phyloP scores from a whole-genome alignment of 2,329 filamentous ascomycete species.

The Scedosporium dehoogii region DNA sequence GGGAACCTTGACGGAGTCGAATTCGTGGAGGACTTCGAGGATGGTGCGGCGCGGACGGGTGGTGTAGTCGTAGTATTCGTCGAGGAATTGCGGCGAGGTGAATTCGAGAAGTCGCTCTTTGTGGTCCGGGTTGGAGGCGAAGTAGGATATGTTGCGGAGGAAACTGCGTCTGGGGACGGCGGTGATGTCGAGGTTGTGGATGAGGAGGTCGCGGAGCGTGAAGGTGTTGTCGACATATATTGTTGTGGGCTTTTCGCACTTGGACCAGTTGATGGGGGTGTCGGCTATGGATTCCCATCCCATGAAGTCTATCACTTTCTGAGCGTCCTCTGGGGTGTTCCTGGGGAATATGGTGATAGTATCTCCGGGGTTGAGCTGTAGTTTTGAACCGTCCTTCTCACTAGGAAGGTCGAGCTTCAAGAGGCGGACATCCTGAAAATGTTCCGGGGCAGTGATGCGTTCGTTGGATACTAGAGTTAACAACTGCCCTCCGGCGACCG shows the following conservation, averaged over 20 bases:
- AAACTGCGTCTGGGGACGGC: constrained; percentile 83
- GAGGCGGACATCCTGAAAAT: constrained; percentile 92
- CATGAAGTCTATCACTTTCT: constrained; percentile 69
- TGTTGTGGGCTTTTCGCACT: constrained; percentile 7
- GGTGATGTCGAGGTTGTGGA: constrained; percentile 78
- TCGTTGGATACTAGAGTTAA: constrained; percentile 56
- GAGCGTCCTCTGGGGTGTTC: constrained; percentile 75
- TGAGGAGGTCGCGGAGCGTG: constrained; percentile 68
- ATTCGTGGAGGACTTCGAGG: constrained; percentile 85
- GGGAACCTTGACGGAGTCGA: constrained; percentile 73
- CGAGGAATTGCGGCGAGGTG: constrained; percentile 64
- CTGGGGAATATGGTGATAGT: constrained; percentile 76
- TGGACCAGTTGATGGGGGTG: constrained; percentile 38
- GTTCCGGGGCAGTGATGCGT: constrained; percentile 61
- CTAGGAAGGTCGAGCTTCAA: constrained; percentile 47
- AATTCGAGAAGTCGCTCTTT: constrained; percentile 78
- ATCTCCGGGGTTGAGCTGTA: constrained; percentile 58
- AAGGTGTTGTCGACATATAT: constrained; percentile 26
- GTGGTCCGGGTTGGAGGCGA: constrained; percentile 63
- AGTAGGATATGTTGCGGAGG: constrained; percentile 68
- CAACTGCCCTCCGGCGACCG: constrained; percentile 44
- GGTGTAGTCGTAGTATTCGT: constrained; percentile 95
- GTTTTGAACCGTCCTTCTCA: constrained; percentile 10
- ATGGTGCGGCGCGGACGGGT: constrained; percentile 84
- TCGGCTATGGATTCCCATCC: constrained; percentile 69